Base-by-base conservation (phyloP, 306 rosid species). In the Citrullus mucosospermus region DNA sequence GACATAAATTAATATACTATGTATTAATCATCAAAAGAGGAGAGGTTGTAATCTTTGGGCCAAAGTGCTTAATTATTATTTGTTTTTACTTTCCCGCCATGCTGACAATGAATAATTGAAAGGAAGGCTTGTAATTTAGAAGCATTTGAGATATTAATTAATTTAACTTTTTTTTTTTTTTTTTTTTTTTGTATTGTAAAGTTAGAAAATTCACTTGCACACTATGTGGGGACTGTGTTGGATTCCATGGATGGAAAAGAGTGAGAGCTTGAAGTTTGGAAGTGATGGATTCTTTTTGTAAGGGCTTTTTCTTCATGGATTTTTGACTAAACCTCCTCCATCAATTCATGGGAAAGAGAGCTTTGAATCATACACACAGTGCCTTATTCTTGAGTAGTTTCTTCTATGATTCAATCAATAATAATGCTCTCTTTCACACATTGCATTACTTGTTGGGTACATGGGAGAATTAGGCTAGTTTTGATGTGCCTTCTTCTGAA, bases 251-350 rank as follows among this genome's bases (percentile, higher is more conserved):
- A 41, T 69, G 18, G 18, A 69, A 69, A 62, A 28, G 67, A 28
- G 3, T 6, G 30, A 41, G 74, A 66, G 50, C 8, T 11, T 53
- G 57, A 16, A 36, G 3, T 69, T 12, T 32, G 2, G 36, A 43
- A 22, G 75, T 22, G 56, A 69, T 69, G 75, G 75, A 43, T 69
- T 69, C 56, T 9, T 69, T 44, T 69, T n/a, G 54, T 15, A n/a
- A 2, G 25, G 54, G 2, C 4, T 2, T 2, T 2, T 20, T 20
- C 28, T 66, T 66, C 73, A 9, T 66, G 51, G 16, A 5, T 8
- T 30, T 65, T 66, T 67, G 74, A 67, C 74, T 39, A 39, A 67
- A 67, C 53, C 75, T 69, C 75, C 75, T 69, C 75, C 75, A 69
- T 69, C 75, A 69, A 22, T 69, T 69, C 36, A 43, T 6, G 10